A percentile compares a stretch with the other conserved stretches of the same genome.
Conservation (phyloP, 495 filamentous ascomycete species). For the Oidiodendron maius region DNA sequence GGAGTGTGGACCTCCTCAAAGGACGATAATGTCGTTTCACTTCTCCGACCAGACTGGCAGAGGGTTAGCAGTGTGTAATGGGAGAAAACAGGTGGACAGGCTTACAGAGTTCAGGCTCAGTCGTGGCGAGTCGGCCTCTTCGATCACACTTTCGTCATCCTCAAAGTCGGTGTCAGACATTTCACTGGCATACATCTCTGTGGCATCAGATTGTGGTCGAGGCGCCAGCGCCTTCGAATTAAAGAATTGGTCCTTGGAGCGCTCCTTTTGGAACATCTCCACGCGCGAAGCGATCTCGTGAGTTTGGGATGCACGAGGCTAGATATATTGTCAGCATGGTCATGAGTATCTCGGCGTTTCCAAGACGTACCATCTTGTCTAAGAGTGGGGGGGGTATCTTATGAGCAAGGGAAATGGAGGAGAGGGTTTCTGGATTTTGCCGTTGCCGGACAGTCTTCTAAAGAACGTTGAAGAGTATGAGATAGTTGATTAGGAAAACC, state of each 20-base stretch:
- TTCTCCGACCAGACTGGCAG: conserved; percentile 56
- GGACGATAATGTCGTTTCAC: conserved; percentile 69
- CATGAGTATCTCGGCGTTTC: not conserved
- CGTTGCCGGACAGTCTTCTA: conserved; percentile 23
- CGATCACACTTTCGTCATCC: conserved; percentile 54
- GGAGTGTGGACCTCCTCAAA: conserved; percentile 66
- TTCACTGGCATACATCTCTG: conserved; percentile 68
- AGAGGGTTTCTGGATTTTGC: conserved; percentile 21
- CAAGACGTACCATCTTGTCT: conserved; percentile 13
- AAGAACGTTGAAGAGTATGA: conserved; percentile 11
- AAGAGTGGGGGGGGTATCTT: conserved; percentile 14
- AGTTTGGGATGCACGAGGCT: conserved; percentile 14
- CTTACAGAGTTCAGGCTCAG: conserved; percentile 63
- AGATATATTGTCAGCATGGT: not conserved
- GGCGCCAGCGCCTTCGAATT: conserved; percentile 35
- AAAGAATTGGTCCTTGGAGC: conserved; percentile 40
- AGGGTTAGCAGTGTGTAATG: conserved; percentile 17
- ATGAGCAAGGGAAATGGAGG: conserved; percentile 9
- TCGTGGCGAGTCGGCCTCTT: conserved; percentile 50
- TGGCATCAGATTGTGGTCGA: conserved; percentile 57
- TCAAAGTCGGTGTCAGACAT: conserved; percentile 72
- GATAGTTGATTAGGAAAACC: conserved; percentile 17
- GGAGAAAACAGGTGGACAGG: conserved; percentile 4
- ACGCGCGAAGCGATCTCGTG: conserved; percentile 20
- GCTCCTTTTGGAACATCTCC: conserved; percentile 44